A percentile compares a stretch with the other conserved stretches of the same genome.
Conservation (phyloP, 371 early-diverging fungal genomes). For the Thermomucor indicae-seudaticae region DNA sequence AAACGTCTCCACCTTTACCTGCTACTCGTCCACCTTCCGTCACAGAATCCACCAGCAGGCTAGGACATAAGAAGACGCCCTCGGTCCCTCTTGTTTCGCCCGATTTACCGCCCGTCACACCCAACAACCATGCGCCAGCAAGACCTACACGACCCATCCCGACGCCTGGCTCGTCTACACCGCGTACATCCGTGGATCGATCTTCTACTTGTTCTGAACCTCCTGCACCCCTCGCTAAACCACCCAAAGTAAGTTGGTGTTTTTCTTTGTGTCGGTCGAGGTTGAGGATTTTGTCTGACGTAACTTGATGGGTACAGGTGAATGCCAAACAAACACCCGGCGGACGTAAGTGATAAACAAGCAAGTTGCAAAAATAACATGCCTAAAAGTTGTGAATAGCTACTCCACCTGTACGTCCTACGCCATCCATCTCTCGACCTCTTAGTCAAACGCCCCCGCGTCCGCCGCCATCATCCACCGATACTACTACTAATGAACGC, state of each 20-base stretch:
- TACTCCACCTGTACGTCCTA: conserved; percentile 11
- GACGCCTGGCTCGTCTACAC: conserved; percentile 19
- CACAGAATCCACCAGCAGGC: conserved; percentile 6
- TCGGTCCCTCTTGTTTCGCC: conserved; percentile 36
- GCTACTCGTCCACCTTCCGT: conserved; percentile 17
- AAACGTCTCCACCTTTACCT: conserved; percentile 25
- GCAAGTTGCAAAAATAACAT: not conserved
- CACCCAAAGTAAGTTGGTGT: conserved; percentile 20
- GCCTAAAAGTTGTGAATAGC: conserved; percentile 6
- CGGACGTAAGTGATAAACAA: not conserved
- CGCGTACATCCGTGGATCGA: conserved; percentile 2
- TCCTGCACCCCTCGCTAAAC: conserved; percentile 28
- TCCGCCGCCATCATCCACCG: not conserved
- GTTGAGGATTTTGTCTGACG: conserved; percentile 1
- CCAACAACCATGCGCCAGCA: conserved; percentile 11
- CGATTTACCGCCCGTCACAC: conserved; percentile 40
- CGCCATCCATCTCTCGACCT: conserved; percentile 7
- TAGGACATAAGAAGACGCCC: conserved; percentile 18
- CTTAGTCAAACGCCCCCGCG: conserved; percentile 7
- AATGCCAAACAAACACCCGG: conserved; percentile 3
- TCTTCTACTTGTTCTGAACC: no score
- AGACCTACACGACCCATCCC: conserved; percentile 34
- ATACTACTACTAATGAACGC: conserved; percentile 2
- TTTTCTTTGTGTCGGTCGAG: not conserved
- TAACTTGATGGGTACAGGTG: not conserved